phyloP scores from a whole-genome alignment of 768 basidiomycete genomes.

The Suillus luteus region DNA sequence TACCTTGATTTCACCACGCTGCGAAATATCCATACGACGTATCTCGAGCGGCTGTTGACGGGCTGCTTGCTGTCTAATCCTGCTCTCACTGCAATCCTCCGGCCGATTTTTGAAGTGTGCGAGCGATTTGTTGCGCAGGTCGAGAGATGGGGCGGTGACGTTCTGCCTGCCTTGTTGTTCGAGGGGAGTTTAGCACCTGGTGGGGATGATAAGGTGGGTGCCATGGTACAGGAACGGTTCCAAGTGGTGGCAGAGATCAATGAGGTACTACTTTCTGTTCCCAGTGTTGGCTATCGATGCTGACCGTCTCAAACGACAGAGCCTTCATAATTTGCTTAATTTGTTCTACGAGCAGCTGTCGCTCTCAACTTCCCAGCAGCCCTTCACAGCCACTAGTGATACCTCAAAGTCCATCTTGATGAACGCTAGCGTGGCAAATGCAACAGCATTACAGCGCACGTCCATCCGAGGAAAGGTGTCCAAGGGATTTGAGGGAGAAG shows the following conservation, averaged over 20 bases:
- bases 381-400: conserved; percentile 61
- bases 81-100: conserved; percentile 59
- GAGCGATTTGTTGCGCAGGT: conserved; percentile 86
- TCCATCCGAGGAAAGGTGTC: conserved; percentile 52
- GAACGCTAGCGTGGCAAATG: conserved; percentile 56
- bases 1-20: conserved; percentile 85
- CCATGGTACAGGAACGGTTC: conserved; percentile 71
- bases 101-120: conserved; percentile 78
- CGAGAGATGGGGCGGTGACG: conserved; percentile 91
- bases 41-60: conserved; percentile 75
- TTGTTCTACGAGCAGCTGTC: conserved; percentile 84
- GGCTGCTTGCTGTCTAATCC: conserved; percentile 78
- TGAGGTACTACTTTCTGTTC: conserved; percentile 47
- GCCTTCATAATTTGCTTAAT: conserved; percentile 63
- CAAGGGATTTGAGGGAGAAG: conserved; percentile 58
- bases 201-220: conserved; percentile 62
- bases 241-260: conserved; percentile 73
- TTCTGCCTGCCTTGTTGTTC: conserved; percentile 79
- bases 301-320: conserved; percentile 42
- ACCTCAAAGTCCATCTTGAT: conserved; percentile 70
- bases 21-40: conserved; percentile 78
- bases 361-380: conserved; percentile 73
- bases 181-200: conserved; percentile 70
- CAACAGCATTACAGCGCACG: conserved; percentile 46
- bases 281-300: neutral